Evolutionary conservation across 1,284 basidiomycete species (phyloP).

Genomic region (Irpex rosettiformis): DNA sequence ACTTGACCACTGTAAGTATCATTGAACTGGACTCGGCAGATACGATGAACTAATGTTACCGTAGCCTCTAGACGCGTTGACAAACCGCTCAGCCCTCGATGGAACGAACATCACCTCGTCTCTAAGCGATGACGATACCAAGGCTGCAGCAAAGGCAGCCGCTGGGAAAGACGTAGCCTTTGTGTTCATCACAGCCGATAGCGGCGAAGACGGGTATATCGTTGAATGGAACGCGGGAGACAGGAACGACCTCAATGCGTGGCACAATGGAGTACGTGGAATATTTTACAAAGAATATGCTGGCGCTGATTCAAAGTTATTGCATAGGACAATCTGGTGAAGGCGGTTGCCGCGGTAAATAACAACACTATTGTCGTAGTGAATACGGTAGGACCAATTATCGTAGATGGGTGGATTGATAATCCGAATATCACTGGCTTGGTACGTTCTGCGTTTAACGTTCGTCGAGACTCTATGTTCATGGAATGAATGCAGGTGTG

Average conservation of each 20-base stretch:
- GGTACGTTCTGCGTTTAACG: not conserved
- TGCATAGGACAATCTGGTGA: conserved; percentile 47
- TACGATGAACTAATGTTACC: not conserved
- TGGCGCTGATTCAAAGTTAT: conserved; percentile 47
- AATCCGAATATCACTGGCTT: conserved; percentile 30
- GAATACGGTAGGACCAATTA: conserved; percentile 46
- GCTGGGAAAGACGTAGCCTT: conserved; percentile 23
- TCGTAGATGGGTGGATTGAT: conserved; percentile 47
- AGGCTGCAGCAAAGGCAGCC: conserved; percentile 37
- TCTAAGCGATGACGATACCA: conserved; percentile 55
- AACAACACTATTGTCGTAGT: conserved; percentile 56
- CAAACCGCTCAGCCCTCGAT: conserved; percentile 34
- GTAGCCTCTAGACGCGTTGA: conserved; percentile 48
- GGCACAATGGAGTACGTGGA: conserved; percentile 54
- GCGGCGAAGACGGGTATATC: conserved; percentile 52
- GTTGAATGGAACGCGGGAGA: conserved; percentile 67
- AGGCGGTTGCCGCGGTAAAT: conserved; percentile 30
- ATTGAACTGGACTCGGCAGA: not conserved
- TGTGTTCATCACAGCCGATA: conserved; percentile 54
- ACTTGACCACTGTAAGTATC: conserved; percentile 26
- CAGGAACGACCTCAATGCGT: conserved; percentile 65
- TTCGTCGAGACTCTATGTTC: not conserved
- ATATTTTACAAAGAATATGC: conserved; percentile 29
- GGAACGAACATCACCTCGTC: conserved; percentile 46
- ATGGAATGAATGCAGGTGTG: conserved; percentile 34